These are phyloP conservation scores for Citrus australasica DNA, from an alignment of 345 rosid species.

Conservation along the genomic window DNA sequence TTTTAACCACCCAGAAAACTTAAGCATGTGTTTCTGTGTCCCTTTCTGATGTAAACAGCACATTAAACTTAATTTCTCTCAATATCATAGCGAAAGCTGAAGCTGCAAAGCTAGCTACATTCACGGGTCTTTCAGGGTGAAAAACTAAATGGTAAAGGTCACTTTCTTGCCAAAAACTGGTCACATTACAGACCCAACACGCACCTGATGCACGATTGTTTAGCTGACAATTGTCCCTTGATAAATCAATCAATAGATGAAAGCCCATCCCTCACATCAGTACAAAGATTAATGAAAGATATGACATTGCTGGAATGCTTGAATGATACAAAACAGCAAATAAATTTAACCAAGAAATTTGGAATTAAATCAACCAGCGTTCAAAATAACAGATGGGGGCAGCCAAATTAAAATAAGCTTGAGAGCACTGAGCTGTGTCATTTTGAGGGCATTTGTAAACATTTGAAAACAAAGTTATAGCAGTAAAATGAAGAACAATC, in stretches of 20 bases:
- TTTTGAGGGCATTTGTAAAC: not conserved
- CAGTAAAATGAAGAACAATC: not conserved
- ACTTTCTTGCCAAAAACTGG: slow-evolving; percentile 12
- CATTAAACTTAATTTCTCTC: not conserved
- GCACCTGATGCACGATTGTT: slow-evolving; percentile 1
- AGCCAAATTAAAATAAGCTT: not conserved
- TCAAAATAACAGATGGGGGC: not conserved
- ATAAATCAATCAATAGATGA: slow-evolving; percentile 1
- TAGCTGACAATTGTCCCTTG: not conserved
- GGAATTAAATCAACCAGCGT: not conserved
- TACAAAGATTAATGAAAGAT: not conserved
- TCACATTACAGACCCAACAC: not conserved
- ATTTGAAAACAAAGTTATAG: not conserved
- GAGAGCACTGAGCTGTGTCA: not conserved
- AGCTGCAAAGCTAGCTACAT: not conserved
- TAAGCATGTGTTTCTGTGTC: slow-evolving; percentile 1
- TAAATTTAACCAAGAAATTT: not conserved
- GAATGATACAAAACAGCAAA: not conserved
- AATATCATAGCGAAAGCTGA: not conserved
- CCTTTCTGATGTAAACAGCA: slow-evolving; percentile 7
- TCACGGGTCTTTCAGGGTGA: too few relatives aligned
- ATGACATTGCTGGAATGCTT: not conserved
- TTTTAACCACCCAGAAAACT: slow-evolving; percentile 16
- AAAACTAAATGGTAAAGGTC: not conserved
- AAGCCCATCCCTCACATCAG: not conserved